Evolutionary conservation across 441 rosid species (phyloP).

Genomic region (Daphne laureola): DNA sequence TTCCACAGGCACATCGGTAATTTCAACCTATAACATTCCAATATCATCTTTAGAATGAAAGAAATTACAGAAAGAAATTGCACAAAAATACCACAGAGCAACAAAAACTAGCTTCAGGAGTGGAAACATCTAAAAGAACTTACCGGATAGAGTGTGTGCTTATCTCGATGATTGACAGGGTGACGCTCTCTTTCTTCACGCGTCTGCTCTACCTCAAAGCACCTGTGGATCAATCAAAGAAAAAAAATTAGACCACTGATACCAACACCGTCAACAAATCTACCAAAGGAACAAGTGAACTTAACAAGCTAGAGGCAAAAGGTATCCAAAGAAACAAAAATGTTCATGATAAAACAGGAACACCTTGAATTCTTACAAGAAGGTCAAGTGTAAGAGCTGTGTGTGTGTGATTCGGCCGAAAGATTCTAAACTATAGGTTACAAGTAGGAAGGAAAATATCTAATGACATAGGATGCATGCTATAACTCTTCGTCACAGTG

Average conservation of each 20-base stretch:
- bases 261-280: background rate
- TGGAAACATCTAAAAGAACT: constrained; percentile 25
- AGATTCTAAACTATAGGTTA: too few species aligned
- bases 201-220: constrained; percentile 80
- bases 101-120: constrained; percentile 1
- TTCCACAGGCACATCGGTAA: constrained; percentile 64
- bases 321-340: too few species aligned
- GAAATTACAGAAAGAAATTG: constrained; percentile 2
- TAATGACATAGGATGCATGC: too few species aligned
- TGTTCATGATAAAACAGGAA: too few species aligned
- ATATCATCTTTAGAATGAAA: constrained; percentile 12
- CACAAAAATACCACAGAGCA: background rate
- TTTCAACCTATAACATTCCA: constrained; percentile 53
- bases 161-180: constrained; percentile 78
- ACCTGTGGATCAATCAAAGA: constrained; percentile 38
- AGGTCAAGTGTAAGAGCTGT: too few species aligned
- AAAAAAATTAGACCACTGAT: constrained; percentile 14
- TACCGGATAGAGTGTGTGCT: constrained; percentile 67
- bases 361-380: too few species aligned
- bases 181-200: constrained; percentile 95
- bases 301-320: too few species aligned
- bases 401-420: too few species aligned
- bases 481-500: too few species aligned
- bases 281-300: too few species aligned
- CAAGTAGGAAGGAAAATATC: too few species aligned